Evolutionary conservation across 1,284 basidiomycete species (phyloP).

Genomic region (Rhodotorula sp.): DNA sequence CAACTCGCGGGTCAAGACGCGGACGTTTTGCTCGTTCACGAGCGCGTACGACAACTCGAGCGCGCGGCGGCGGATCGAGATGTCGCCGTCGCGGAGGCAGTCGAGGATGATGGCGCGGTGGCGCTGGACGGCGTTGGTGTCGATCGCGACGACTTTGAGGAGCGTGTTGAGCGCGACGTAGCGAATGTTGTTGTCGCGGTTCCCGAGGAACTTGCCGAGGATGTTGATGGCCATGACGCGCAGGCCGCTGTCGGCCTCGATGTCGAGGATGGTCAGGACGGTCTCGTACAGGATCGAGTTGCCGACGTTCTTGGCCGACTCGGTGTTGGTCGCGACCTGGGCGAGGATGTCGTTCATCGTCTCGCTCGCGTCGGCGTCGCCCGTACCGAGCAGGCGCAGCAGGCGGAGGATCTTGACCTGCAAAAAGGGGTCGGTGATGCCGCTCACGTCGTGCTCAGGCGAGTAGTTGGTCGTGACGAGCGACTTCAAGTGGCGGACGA

Average conservation of each 20-base stretch:
- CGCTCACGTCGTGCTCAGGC: conserved; percentile 98
- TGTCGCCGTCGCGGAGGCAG: conserved; percentile 96
- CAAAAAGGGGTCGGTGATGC: conserved; percentile 97
- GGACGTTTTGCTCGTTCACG: conserved; percentile 93
- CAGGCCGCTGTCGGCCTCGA: conserved; percentile 91
- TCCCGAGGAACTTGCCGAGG: conserved; percentile 95
- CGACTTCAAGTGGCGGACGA: conserved; percentile 93
- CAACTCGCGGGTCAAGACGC: conserved; percentile 85
- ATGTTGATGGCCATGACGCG: conserved; percentile 99
- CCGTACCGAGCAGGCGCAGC: conserved; percentile 80
- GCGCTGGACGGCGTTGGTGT: conserved; percentile 96
- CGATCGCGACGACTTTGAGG: conserved; percentile 97
- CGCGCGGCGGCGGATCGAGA: conserved; percentile 94
- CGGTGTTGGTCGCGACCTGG: conserved; percentile 96
- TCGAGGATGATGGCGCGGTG: conserved; percentile 98
- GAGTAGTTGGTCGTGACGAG: conserved; percentile 96
- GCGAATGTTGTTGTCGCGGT: conserved; percentile 98
- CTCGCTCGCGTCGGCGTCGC: conserved; percentile 83
- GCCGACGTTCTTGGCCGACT: conserved; percentile 96
- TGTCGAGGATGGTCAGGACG: conserved; percentile 94
- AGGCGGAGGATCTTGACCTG: conserved; percentile 89
- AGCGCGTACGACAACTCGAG: conserved; percentile 96
- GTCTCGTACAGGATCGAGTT: conserved; percentile 98
- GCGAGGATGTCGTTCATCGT: conserved; percentile 98
- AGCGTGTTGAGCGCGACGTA: conserved; percentile 98